phyloP scores from a whole-genome alignment of 1,139 yeast species.

The Taiozyma sp. region DNA sequence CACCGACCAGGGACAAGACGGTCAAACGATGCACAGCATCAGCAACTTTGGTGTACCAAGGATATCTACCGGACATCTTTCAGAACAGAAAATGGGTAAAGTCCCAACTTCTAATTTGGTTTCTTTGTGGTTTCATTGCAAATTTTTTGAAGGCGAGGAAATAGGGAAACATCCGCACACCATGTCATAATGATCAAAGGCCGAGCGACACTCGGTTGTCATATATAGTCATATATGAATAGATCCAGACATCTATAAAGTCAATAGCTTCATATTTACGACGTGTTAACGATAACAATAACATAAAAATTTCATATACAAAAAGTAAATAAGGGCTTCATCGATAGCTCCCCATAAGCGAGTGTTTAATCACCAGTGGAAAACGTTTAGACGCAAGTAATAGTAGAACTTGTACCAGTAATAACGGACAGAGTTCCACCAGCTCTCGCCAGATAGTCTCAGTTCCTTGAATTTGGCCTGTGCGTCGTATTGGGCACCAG shows the following conservation, averaged over 20 bases:
- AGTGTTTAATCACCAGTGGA: background rate
- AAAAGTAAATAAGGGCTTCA: background rate
- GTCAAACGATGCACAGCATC: slow-evolving; percentile 83
- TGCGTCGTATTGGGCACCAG: slow-evolving; percentile 17
- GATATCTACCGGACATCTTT: slow-evolving; percentile 45
- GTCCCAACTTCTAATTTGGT: too few relatives aligned
- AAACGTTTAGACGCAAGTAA: background rate
- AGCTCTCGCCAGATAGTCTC: background rate
- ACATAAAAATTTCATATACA: background rate
- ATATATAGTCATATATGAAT: too few relatives aligned
- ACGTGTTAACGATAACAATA: background rate
- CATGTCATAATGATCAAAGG: background rate
- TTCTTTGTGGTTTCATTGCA: too few relatives aligned
- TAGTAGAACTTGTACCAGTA: background rate
- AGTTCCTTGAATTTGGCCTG: background rate
- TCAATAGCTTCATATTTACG: background rate
- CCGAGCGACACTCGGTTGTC: background rate
- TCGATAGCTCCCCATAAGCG: background rate
- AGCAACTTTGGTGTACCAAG: slow-evolving; percentile 72
- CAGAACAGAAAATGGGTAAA: background rate
- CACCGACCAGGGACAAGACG: slow-evolving; percentile 74
- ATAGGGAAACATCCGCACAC: background rate
- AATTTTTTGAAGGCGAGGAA: too few relatives aligned
- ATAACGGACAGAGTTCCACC: background rate
- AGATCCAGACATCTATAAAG: too few relatives aligned